Evolutionary conservation across 2,329 filamentous ascomycete genomes (phyloP).

Genomic region (Fusarium setosum): DNA sequence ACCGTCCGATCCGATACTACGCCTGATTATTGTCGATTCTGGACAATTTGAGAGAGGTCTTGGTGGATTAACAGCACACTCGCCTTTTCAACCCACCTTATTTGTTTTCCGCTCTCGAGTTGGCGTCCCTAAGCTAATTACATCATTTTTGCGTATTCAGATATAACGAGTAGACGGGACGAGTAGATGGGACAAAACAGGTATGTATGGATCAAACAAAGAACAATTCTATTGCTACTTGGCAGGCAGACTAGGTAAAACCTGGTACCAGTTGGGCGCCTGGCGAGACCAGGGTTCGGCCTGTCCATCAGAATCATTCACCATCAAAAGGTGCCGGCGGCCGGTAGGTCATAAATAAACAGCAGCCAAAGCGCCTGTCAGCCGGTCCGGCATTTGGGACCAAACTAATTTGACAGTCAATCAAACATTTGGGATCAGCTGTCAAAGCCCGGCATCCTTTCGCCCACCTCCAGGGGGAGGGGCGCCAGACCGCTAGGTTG

Average conservation of each 20-base stretch:
- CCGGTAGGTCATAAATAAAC: neutral
- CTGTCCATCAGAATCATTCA: neutral
- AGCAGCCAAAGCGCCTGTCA: neutral
- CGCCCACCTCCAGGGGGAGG: neutral
- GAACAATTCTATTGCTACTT: neutral
- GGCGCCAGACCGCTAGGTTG: neutral
- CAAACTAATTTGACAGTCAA: neutral
- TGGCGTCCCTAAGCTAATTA: neutral
- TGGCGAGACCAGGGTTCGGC: neutral
- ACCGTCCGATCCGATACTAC: neutral
- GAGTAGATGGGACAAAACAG: neutral
- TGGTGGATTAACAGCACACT: conserved; percentile 12
- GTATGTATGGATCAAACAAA: neutral
- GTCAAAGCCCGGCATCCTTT: neutral
- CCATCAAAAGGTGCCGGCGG: neutral
- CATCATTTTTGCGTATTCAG: neutral
- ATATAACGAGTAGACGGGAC: neutral
- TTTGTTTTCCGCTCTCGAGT: neutral
- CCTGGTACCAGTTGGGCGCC: neutral
- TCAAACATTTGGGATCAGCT: neutral
- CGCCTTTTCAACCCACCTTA: neutral
- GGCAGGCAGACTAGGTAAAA: neutral
- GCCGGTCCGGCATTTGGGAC: neutral
- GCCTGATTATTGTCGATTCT: conserved; percentile 8
- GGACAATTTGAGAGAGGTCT: conserved; percentile 4